Evolutionary conservation across 441 rosid genomes (phyloP), one percentile per base, ranked within the genome.

Genomic region (Gossypium schwendimanii): DNA sequence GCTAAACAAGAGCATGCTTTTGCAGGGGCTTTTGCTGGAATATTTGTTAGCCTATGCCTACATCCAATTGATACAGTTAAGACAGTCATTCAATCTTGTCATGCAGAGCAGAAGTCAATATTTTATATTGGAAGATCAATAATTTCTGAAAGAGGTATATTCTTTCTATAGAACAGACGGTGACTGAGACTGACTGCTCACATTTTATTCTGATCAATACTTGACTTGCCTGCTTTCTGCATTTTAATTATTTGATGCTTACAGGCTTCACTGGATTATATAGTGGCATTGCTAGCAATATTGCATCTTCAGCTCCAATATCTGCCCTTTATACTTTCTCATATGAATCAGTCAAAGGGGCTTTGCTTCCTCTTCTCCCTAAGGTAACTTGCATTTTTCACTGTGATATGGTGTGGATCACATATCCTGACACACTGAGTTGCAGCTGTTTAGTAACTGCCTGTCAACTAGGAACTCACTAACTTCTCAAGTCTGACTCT

Each of bases 321-420:
- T 94, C 98, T 81, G 97, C 95, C 4, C 78, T 90, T 76, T 91
- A 91, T 81, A 84, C 92, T 73, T 92, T 86, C 79, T 90, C 97
- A 0, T 94, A 92, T 75, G 97, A 92, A 85, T 83, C 95, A 44
- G 87, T 88, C 57, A 94, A 92, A 85, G 95, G 93, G 54, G 39
- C 85, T 72, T 79, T 92, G 67, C 88, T 91, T 79, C 98, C 97
- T 80, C 81, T 81, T 74, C 81, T 90, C 39, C 87, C 95, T 47
- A 87, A 87, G 94, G 98, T 88, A 74, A 12, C 36, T 54, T 55
- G 53, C 47, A 47, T 64, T 45, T 67, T n/a, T 64, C 11, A 24
- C 10, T 49, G 23, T 47, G 39, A 66, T 47, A 14, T 17, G 17
- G 41, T 23, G 12, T 23, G 55, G 70, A 65, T 45, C 8, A 6